These are phyloP conservation scores for Graphiopsis chlorocephala DNA, from an alignment of 2,329 filamentous ascomycete species.

Conservation along the genomic window DNA sequence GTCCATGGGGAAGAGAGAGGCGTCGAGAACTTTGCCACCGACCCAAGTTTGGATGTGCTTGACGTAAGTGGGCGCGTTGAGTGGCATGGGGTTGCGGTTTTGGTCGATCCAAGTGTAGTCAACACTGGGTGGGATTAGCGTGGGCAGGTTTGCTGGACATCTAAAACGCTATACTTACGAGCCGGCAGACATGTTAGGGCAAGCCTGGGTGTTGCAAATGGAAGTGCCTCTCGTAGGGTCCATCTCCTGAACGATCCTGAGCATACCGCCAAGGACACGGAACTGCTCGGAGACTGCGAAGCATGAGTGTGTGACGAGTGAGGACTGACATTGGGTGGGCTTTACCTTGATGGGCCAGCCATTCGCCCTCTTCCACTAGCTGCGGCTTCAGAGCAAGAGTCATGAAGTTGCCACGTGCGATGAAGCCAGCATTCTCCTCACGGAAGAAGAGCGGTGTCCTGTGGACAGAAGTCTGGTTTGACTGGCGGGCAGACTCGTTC, in stretches of 20 bases:
- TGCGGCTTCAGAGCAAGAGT: slow-evolving; percentile 89
- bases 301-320: background rate
- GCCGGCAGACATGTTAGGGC: slow-evolving; percentile 92
- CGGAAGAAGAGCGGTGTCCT: slow-evolving; percentile 74
- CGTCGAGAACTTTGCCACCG: slow-evolving; percentile 89
- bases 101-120: slow-evolving; percentile 96
- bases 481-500: slow-evolving; percentile 54
- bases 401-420: slow-evolving; percentile 97
- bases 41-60: slow-evolving; percentile 97
- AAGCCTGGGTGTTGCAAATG: slow-evolving; percentile 80
- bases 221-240: slow-evolving; percentile 70
- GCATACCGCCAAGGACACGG: slow-evolving; percentile 82
- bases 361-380: slow-evolving; percentile 90
- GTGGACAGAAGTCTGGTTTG: slow-evolving; percentile 42
- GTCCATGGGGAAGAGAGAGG: slow-evolving; percentile 85
- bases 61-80: slow-evolving; percentile 91
- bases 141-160: background rate
- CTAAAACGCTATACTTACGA: slow-evolving; percentile 57
- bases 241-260: slow-evolving; percentile 81
- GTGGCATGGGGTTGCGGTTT: slow-evolving; percentile 81
- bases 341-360: slow-evolving; percentile 91
- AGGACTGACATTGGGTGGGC: background rate
- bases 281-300: slow-evolving; percentile 83
- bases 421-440: slow-evolving; percentile 73
- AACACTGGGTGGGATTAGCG: slow-evolving; percentile 56